Evolutionary conservation across 352 stramenopile species (phyloP), one percentile per base, ranked within the genome.

Genomic region (Phytophthora quininea): DNA sequence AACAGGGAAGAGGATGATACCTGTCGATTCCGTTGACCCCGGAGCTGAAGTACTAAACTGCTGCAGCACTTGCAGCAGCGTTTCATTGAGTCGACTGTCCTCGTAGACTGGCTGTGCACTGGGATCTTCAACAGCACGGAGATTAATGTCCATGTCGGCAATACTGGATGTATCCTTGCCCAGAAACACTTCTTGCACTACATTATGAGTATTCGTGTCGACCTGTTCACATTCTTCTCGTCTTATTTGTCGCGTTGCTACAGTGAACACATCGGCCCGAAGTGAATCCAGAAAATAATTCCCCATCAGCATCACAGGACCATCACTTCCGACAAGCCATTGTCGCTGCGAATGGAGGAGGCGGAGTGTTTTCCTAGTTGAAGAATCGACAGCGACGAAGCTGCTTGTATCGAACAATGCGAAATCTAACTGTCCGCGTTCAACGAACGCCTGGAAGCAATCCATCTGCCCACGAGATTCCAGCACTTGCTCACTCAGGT

Each of bases 261-360:
- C 78, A 0, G 80, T 69, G 43, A 90, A 92, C 29, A 91, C 77
- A 49, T 95, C 87, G 8, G 85, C 73, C 1, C 77, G 82, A 1
- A 95, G 64, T 46, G 87, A 95, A 49, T 95, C 87, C 4, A 93
- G 45, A 38, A 95, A 95, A 53, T 95, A 95, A 43, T 95, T 95
- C 8, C 84, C 87, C 12, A 95, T 81, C 50, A 95, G 67, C n/a
- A 89, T 84, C 8, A 93, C 70, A 0, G 85, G 82, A 1, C 82
- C 82, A 27, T 82, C 61, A 10, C 55, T 61, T n/a, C 77, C 80
- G 12, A 90, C 76, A 32, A 46, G 59, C 85, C 79, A 90, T 12
- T 30, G 24, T 0, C 57, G 42, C 33, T 73, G 35, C 0, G 68
- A 57, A 33, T 77, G 62, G 9, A 78, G 58, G 3, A 92, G 33